Percentiles rank a stretch among this genome's conserved stretches.
Conservation (phyloP, 1,284 basidiomycete genomes). For the Trichosporon ovoides region DNA sequence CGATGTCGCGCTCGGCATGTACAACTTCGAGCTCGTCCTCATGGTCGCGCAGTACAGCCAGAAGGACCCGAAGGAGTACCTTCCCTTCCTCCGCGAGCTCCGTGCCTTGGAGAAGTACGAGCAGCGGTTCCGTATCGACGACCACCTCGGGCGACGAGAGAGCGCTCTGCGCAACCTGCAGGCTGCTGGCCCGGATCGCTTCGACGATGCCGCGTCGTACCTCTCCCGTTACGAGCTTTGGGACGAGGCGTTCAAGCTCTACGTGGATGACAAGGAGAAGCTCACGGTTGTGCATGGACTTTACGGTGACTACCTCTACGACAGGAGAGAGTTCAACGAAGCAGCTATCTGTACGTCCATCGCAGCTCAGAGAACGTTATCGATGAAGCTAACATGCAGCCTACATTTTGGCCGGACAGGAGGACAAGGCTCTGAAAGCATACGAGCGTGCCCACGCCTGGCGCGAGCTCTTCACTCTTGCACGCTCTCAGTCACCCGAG, state of each 20-base stretch:
- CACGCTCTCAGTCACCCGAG: conserved; percentile 52
- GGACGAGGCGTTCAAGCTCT: conserved; percentile 65
- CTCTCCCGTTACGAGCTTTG: conserved; percentile 74
- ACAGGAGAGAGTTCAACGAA: conserved; percentile 73
- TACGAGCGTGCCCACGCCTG: conserved; percentile 81
- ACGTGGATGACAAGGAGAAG: conserved; percentile 58
- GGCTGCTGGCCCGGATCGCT: conserved; percentile 57
- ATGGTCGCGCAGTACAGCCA: conserved; percentile 97
- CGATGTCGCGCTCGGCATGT: conserved; percentile 95
- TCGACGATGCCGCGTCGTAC: conserved; percentile 75
- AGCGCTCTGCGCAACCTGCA: conserved; percentile 73
- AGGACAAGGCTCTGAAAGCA: conserved; percentile 70
- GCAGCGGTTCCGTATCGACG: conserved; percentile 88
- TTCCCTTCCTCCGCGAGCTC: conserved; percentile 90
- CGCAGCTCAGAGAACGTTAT: neutral
- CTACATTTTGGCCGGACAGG: conserved; percentile 62
- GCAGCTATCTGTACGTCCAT: conserved; percentile 65
- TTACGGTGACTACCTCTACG: conserved; percentile 85
- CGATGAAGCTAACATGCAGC: conserved; percentile 51
- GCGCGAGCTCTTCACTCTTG: conserved; percentile 84
- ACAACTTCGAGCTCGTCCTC: conserved; percentile 91
- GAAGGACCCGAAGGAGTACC: conserved; percentile 95
- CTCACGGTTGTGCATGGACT: conserved; percentile 66
- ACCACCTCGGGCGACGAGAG: conserved; percentile 72
- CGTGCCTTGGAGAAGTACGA: conserved; percentile 73